phyloP scores from a whole-genome alignment of 768 basidiomycete genomes.

The Suillus bovinus region DNA sequence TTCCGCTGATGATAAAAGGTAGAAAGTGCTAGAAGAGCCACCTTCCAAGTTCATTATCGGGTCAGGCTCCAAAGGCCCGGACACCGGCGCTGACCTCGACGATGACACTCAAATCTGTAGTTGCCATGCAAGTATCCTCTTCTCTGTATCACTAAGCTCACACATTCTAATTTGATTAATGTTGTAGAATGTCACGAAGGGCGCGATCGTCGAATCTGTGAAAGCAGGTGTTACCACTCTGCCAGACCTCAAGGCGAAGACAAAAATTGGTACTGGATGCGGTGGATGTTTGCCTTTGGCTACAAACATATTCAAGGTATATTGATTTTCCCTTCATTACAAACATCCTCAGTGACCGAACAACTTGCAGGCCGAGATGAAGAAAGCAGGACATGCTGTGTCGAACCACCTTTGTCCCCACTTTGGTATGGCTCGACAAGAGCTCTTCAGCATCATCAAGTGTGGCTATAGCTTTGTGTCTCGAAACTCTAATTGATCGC shows the following conservation, averaged over 20 bases:
- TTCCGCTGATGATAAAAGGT: neutral
- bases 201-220: constrained; percentile 50
- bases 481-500: neutral
- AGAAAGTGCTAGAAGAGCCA: constrained; percentile 66
- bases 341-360: neutral
- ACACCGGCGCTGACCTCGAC: constrained; percentile 65
- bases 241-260: constrained; percentile 59
- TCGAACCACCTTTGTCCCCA: constrained; percentile 66
- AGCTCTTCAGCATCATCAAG: constrained; percentile 66
- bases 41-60: constrained; percentile 71
- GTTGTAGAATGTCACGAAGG: constrained; percentile 65
- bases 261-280: constrained; percentile 73
- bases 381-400: constrained; percentile 59
- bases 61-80: constrained; percentile 46
- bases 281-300: constrained; percentile 69
- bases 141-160: neutral
- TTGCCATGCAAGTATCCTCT: constrained; percentile 48
- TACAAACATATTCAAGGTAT: constrained; percentile 41
- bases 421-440: constrained; percentile 61
- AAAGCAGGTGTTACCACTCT: constrained; percentile 49
- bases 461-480: constrained; percentile 17
- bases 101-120: constrained; percentile 74
- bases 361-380: constrained; percentile 57
- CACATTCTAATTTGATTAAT: neutral
- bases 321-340: neutral